These are phyloP conservation scores for Simplicillium sp. DNA, from an alignment of 2,329 filamentous ascomycete species.

Conservation along the genomic window DNA sequence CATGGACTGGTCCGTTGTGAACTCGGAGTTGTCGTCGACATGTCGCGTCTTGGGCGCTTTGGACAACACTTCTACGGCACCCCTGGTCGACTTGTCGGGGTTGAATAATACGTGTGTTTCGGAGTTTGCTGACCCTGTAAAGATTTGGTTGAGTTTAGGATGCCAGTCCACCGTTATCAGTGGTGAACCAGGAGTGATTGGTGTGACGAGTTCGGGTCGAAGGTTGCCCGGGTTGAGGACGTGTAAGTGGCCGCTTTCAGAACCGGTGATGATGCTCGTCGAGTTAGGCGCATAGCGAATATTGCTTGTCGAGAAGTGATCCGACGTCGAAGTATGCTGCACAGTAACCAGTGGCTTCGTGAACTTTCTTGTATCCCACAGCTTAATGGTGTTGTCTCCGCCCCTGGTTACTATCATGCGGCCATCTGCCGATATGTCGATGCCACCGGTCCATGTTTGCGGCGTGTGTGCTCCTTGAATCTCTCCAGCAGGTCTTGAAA, in stretches of 20 bases:
- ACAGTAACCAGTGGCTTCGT: constrained; percentile 77
- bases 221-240: constrained; percentile 92
- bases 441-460: constrained; percentile 82
- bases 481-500: constrained; percentile 71
- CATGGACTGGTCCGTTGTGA: constrained; percentile 74
- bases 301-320: constrained; percentile 73
- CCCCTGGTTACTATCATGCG: constrained; percentile 84
- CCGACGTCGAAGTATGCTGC: constrained; percentile 71
- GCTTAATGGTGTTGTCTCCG: constrained; percentile 85
- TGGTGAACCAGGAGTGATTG: constrained; percentile 76
- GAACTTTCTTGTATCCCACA: constrained; percentile 96
- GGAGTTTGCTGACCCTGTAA: constrained; percentile 86
- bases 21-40: constrained; percentile 81
- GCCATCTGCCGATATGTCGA: constrained; percentile 87
- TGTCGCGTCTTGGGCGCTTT: constrained; percentile 91
- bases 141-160: constrained; percentile 87
- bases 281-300: constrained; percentile 84
- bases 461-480: constrained; percentile 73
- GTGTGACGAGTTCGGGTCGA: constrained; percentile 72
- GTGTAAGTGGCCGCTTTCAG: constrained; percentile 74
- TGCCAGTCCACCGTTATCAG: constrained; percentile 88
- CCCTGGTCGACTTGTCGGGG: constrained; percentile 69
- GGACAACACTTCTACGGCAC: constrained; percentile 83
- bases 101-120: constrained; percentile 88
- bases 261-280: constrained; percentile 81